Evolutionary conservation across 179 eudicot genomes (phyloP), one percentile per base, ranked within the genome.

Genomic region (Beta macrorhiza): DNA sequence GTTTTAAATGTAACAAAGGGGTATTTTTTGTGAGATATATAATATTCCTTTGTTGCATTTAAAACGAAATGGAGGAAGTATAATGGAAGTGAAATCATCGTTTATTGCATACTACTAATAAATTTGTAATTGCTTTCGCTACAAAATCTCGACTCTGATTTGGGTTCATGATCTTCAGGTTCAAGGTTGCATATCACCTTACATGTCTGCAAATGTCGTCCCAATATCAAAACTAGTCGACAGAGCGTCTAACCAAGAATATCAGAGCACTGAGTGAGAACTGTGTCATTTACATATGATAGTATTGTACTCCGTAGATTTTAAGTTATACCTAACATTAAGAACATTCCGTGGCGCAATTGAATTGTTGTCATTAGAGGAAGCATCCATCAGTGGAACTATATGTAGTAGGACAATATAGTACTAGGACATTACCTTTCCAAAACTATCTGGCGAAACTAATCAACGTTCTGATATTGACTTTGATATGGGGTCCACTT

Each of bases 141-240:
- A 65, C 69, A 22, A 25, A 65, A 8, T 65, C 44, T 29, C 0
- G 14, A 2, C 52, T 42, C 42, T 16, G 49, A 42, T 67, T 19
- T 5, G 55, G 52, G 11, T 56, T 29, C 14, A 42, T n/a, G 53
- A 51, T 80, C 64, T 83, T 82, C 91, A 91, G 97, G 93, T 89
- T 53, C 90, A 91, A 70, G 96, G 92, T 61, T 93, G 91, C 78
- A 67, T 88, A 77, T 90, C 96, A 0, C 96, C 96, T 13, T 93
- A 92, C 86, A 90, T 92, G 94, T 88, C 96, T 45, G 81, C 89
- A 76, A 89, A 89, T 79, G 95, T 88, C 52, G 71, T 89, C 67
- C 88, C 90, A 32, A 80, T 81, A 67, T 81, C 68, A 74, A 25
- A 25, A 25, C 25, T 25, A 25, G 25, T 25, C 25, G 25, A 25